Evolutionary conservation across 495 filamentous ascomycete genomes (phyloP).

Genomic region (Lineolata rhizophorae): DNA sequence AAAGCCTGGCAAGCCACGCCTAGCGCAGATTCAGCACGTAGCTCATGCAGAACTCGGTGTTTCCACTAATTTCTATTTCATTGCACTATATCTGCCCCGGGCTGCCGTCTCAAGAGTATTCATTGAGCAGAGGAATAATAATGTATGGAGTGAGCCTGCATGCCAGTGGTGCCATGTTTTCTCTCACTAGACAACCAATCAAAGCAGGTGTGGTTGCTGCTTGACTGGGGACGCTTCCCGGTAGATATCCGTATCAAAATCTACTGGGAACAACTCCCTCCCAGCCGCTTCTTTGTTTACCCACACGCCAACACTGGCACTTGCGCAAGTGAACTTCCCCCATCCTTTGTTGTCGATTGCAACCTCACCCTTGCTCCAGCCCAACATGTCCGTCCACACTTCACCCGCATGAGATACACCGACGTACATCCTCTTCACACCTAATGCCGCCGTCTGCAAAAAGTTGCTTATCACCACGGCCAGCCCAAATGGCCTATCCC

Average conservation of each 20-base stretch:
- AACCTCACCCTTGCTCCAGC: slow-evolving; percentile 12
- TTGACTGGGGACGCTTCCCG: too few species aligned
- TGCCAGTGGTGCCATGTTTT: too few species aligned
- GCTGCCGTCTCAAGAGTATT: too few species aligned
- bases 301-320: slow-evolving; percentile 13
- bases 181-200: too few species aligned
- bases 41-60: too few species aligned
- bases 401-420: slow-evolving; percentile 15
- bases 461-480: slow-evolving; percentile 18
- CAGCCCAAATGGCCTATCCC: slow-evolving; percentile 10
- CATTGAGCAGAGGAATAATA: too few species aligned
- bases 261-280: slow-evolving; percentile 15
- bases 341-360: slow-evolving; percentile 16
- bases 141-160: too few species aligned
- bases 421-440: slow-evolving; percentile 14
- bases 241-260: slow-evolving; percentile 16
- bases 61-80: too few species aligned
- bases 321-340: slow-evolving; percentile 14
- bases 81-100: too few species aligned
- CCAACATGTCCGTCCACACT: slow-evolving; percentile 16
- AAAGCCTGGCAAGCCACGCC: too few species aligned
- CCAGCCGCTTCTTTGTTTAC: slow-evolving; percentile 15
- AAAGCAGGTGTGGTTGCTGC: too few species aligned
- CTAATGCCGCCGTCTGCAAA: slow-evolving; percentile 5
- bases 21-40: too few species aligned